Base-by-base conservation (phyloP, 1,139 yeast genomes). In the Pichia sp. region DNA sequence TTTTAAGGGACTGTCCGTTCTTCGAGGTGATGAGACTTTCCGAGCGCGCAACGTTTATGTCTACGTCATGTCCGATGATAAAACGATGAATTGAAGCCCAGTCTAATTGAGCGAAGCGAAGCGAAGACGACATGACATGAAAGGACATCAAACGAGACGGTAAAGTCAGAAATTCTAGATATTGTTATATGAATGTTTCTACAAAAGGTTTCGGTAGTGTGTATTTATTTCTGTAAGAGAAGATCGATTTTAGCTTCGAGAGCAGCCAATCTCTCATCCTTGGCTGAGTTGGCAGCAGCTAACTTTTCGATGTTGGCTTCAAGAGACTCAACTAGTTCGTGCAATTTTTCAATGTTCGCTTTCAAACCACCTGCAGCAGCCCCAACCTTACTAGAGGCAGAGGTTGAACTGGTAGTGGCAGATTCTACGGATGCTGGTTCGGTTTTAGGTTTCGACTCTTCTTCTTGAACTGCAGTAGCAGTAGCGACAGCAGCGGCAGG, bases 301-400 rank as follows among this genome's bases (percentile, higher is more conserved):
- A 85, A 67, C 46, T 66, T 70, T 9, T 68, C 58, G 33, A 83
- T 73, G 44, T 80, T 77, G 1, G 66, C 49, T 57, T 83, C 86
- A 44, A 84, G 68, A 39, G 71, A 68, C 10, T 67, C 66, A 9
- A 81, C 86, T 33, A 84, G 64, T 1, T 64, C 49, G 4, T 83
- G 76, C 46, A 84, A 68, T 51, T 73, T 79, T 52, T 82, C 90
- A 33, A 84, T 80, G 1, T 86, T 78, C 6, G 77, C 82, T 54
- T 81, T 81, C 52, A 84, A 68, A 1, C 87, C 83, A 33, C 52
- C 51, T 8, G 51, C 38, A 10, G 55, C 44, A 16, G 49, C 49
- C n/a, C 52, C 53, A 16, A 38, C 28, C 28, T 44, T 50, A 4
- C 39, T 44, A 6, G 44, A 11, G 10, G 38, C 37, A 23, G 40